Percentiles rank a stretch among this genome's conserved stretches.
These are phyloP conservation scores for Astragalus membranaceus DNA, from an alignment of 306 rosid species.

Conservation along the genomic window DNA sequence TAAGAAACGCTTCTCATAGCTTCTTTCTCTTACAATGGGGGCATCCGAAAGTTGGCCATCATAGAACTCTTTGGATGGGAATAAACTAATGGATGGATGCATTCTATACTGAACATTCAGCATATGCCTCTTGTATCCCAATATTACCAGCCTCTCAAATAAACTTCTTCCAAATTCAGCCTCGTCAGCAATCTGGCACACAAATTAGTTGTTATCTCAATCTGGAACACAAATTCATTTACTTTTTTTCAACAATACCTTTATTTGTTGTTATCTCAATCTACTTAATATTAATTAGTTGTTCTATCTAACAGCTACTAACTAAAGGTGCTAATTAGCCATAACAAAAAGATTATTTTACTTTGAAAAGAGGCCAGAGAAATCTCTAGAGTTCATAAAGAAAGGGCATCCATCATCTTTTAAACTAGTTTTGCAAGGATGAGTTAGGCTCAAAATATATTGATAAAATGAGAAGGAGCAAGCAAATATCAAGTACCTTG, in stretches of 20 bases:
- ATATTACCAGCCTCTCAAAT: conserved; percentile 29
- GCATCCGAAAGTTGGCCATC: conserved; percentile 22
- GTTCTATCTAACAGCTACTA: too few relatives aligned
- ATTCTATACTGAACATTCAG: conserved; percentile 40
- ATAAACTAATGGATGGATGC: conserved; percentile 44
- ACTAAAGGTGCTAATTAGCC: too few relatives aligned
- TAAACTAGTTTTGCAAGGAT: too few relatives aligned
- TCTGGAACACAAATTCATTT: background rate
- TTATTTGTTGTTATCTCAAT: too few relatives aligned
- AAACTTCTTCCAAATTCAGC: conserved; percentile 47
- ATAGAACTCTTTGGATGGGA: conserved; percentile 36
- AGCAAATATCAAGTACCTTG: conserved; percentile 30
- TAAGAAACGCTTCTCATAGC: conserved; percentile 16
- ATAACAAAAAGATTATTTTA: too few relatives aligned
- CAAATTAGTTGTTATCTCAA: background rate
- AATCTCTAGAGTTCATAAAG: too few relatives aligned
- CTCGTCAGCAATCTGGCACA: conserved; percentile 21
- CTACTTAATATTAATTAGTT: too few relatives aligned
- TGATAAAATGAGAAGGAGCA: too few relatives aligned
- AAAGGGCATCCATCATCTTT: too few relatives aligned
- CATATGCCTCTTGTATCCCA: conserved; percentile 26
- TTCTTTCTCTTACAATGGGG: background rate
- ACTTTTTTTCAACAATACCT: too few relatives aligned
- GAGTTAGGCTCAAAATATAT: too few relatives aligned
- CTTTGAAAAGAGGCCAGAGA: too few relatives aligned